These are phyloP conservation scores for Eimeria zaria DNA, from an alignment of 169 alveolate genomes.

Conservation along the genomic window DNA sequence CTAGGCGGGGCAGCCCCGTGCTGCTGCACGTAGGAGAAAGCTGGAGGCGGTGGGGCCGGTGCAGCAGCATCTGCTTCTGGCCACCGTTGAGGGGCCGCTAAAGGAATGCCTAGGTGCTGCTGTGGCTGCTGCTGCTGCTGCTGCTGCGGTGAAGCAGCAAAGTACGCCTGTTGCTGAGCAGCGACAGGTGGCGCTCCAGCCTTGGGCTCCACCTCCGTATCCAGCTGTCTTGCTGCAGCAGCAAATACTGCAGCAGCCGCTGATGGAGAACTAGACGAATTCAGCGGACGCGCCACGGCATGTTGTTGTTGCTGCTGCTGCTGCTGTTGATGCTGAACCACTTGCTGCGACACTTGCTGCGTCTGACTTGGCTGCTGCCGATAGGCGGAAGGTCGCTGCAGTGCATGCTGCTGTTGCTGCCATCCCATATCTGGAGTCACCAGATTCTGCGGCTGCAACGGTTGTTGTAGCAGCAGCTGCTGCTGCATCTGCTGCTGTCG, in stretches of 20 bases:
- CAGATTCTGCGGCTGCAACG: constrained; percentile 14
- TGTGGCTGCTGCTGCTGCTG: constrained; percentile 59
- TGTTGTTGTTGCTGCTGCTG: constrained; percentile 48
- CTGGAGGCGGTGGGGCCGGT: background rate
- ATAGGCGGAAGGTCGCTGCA: constrained; percentile 4
- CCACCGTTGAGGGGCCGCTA: background rate
- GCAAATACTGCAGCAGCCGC: background rate
- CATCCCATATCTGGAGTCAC: background rate
- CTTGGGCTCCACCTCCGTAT: background rate
- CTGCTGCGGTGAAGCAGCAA: background rate
- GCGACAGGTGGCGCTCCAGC: constrained; percentile 5
- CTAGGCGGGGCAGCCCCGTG: constrained; percentile 10
- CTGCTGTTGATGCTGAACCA: no score
- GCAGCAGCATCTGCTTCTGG: constrained; percentile 17
- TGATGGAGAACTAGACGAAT: constrained; percentile 8
- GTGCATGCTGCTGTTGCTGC: constrained; percentile 48
- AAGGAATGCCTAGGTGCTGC: constrained; percentile 27
- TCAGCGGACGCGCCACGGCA: background rate
- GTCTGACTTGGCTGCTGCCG: constrained; percentile 27
- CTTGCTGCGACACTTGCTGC: constrained; percentile 25
- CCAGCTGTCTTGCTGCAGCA: constrained; percentile 35
- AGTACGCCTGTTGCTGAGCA: constrained; percentile 43
- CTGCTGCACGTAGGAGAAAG: constrained; percentile 14
- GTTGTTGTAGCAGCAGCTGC: constrained; percentile 39
- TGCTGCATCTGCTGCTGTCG: constrained; percentile 61